Evolutionary conservation across 2,329 filamentous ascomycete genomes (phyloP), one percentile per base, ranked within the genome.

Genomic region (Penicillium sp.): DNA sequence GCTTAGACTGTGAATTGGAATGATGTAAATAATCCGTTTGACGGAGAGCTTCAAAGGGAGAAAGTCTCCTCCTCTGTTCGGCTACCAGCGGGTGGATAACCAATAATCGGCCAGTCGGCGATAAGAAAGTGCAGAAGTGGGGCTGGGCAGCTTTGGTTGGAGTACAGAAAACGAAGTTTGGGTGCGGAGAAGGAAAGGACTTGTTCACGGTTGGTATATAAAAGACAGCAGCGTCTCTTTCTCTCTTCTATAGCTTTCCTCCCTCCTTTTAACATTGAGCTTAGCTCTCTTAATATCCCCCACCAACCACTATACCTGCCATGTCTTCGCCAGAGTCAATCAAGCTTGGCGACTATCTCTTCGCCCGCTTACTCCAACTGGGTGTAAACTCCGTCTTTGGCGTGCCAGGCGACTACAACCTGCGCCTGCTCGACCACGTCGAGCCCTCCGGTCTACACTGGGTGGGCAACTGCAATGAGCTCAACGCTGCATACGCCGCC

Each of bases 381-480:
- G 87, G 87, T 34, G 82, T 90, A 35, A 80, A 83, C 55, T 88
- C 86, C 11, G 78, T 90, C 57, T 87, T 90, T 66, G 88, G 88
- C 48, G 76, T 90, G n/a, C 88, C 88, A 3, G 88, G 74, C n/a
- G 89, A 91, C 75, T 91, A 88, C 77, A 90, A 90, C 73, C 79
- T 91, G 57, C 81, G 85, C 15, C 82, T 87, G 8, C 81, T 91
- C 25, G 89, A 91, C 73, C 89, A 88, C 72, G 76, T 91, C 45
- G 79, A 83, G 25, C 80, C 83, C 38, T 78, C 79, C 50, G 84
- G 81, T 5, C 75, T 91, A 39, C 82, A 82, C 67, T 90, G 87
- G 87, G 84, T 89, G 42, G 78, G 77, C 58, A 90, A 87, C 71
- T 85, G 86, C 65, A 91, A 91, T 69, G 89, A 91, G 73, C 82